Evolutionary conservation across 805 yeast species (phyloP).

Genomic region (Middelhovenomyces tepae): DNA sequence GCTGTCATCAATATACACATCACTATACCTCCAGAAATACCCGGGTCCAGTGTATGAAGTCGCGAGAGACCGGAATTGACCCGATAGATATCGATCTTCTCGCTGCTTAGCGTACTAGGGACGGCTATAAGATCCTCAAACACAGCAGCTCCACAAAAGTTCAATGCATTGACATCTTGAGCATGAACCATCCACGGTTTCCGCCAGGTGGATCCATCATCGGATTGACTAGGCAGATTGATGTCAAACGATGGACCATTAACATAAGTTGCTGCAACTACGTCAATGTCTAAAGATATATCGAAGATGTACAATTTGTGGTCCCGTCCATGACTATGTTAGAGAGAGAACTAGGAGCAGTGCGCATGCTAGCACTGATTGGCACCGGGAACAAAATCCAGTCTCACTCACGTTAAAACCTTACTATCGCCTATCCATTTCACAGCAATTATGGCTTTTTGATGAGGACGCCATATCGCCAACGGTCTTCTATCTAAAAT

Average conservation of each 20-base stretch:
- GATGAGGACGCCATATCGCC: conserved; percentile 54
- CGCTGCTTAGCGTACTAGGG: conserved; percentile 58
- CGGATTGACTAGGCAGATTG: conserved; percentile 18
- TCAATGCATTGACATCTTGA: conserved; percentile 65
- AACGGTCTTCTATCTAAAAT: conserved; percentile 46
- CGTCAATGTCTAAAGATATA: conserved; percentile 25
- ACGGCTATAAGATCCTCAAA: conserved; percentile 34
- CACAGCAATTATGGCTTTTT: conserved; percentile 40
- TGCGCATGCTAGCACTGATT: conserved; percentile 41
- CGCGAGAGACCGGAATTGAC: conserved; percentile 38
- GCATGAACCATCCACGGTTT: conserved; percentile 32
- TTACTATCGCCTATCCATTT: conserved; percentile 28
- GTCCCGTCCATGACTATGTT: conserved; percentile 68
- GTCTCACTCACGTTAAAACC: too few species aligned
- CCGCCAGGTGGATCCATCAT: conserved; percentile 19
- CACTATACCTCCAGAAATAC: conserved; percentile 44
- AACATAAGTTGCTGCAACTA: too few species aligned
- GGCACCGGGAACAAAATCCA: too few species aligned
- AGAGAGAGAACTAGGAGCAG: too few species aligned
- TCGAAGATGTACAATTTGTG: conserved; percentile 33
- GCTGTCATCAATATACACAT: conserved; percentile 45
- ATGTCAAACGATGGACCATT: conserved; percentile 33
- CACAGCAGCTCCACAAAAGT: conserved; percentile 57
- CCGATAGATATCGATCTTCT: conserved; percentile 46
- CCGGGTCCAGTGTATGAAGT: conserved; percentile 7